Conservation (phyloP, 805 yeast species). For the Zygosaccharomyces lentus region DNA sequence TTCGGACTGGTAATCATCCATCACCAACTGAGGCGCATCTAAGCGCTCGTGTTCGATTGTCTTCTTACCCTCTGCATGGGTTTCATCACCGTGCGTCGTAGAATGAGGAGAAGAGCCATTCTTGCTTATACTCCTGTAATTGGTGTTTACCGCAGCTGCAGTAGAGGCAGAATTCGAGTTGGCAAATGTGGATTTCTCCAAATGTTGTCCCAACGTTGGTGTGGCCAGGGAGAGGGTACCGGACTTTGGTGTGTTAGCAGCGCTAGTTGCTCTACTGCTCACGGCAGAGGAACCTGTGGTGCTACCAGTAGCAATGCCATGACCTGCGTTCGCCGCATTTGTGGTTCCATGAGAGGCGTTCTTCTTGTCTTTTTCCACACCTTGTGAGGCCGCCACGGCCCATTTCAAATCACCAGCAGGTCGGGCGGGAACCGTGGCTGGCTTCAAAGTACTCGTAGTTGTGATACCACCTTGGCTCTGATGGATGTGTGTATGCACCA, state of each 20-base stretch:
- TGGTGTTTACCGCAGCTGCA: constrained; percentile 26
- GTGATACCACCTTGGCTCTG: constrained; percentile 32
- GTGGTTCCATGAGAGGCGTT: constrained; percentile 7
- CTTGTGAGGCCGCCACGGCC: constrained; percentile 50
- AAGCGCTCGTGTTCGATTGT: constrained; percentile 4
- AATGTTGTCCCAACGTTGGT: constrained; percentile 8
- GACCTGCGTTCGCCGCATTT: constrained; percentile 1
- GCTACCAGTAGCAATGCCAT: constrained; percentile 6
- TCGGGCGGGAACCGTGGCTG: constrained; percentile 50
- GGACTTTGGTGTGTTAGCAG: constrained; percentile 22
- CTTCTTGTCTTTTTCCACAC: constrained; percentile 27
- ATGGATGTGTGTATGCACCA: constrained; percentile 32
- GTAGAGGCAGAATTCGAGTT: constrained; percentile 19
- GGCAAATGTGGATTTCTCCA: constrained; percentile 13
- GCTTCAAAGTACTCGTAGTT: constrained; percentile 40
- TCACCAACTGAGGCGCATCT: constrained; percentile 1
- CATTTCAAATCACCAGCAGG: constrained; percentile 53
- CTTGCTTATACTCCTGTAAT: constrained; percentile 23
- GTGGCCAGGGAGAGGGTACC: constrained; percentile 16
- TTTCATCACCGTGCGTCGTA: constrained; percentile 1
- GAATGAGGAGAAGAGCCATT: constrained; percentile 4
- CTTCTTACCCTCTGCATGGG: constrained; percentile 1
- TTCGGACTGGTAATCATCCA: constrained; percentile 24
- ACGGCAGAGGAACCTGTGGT: constrained; percentile 15
- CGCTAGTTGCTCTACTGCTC: constrained; percentile 15